Base-by-base conservation (phyloP, 1,284 basidiomycete genomes). In the Boletellus deceptivus region DNA sequence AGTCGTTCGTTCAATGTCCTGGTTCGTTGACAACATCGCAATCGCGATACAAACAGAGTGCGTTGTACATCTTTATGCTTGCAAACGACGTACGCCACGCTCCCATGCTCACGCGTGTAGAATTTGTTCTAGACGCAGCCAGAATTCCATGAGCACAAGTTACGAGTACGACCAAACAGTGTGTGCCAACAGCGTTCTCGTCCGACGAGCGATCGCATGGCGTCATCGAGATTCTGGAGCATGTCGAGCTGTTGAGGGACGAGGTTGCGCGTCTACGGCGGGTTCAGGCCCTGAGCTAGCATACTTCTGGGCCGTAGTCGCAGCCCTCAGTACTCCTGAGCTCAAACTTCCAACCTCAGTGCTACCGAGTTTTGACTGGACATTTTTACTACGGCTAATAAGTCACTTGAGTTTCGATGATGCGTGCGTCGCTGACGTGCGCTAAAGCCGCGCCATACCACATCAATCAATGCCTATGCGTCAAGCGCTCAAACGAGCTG, bases 211-310 rank as follows among this genome's bases (percentile, higher is more conserved):
- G 10, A 8, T 39, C 48, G 3, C 4, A 6, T n/a, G 4, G 24
- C n/a, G 18, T 34, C 24, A 1, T 10, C 4, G 25, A 7, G 6
- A 35, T 63, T 6, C 4, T 33, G 2, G 52, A 40, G 27, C 52
- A 63, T 6, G 50, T 63, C 6, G 50, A 18, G 5, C 14, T 29
- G 6, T 43, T 59, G 0, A 46, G 57, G 18, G 50, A 39, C 6
- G 59, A 60, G 27, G 43, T 60, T 0, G 33, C 43, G 25, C 53
- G 41, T 36, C 50, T 60, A 8, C 44, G 40, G 22, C 4, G 46
- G 10, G 16, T 49, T 17, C 48, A 83, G 72, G 16, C 75, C 56
- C n/a, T 22, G 33, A 36, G 34, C 13, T 31, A n/a, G 34, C 24
- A 31, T 13, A 13, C 11, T 11, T 13, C 29, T 13, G 29, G 29